Conservation (phyloP, 257 asterid genomes). For the Plantago elongata region DNA sequence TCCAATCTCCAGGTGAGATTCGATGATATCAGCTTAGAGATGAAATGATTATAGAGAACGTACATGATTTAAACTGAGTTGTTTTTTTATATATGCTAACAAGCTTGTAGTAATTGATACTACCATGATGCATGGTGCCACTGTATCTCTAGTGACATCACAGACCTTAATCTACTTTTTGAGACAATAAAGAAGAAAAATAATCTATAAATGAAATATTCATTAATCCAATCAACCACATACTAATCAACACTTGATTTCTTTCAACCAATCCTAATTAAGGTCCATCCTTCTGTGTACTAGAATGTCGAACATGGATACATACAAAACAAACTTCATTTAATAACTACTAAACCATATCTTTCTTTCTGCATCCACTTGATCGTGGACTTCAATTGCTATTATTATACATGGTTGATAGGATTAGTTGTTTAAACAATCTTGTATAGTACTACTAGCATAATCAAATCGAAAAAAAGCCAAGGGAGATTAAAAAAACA, state of each 20-base stretch:
- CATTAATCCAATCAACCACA: conserved; percentile 13
- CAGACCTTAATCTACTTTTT: too few species aligned
- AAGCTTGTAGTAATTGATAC: too few species aligned
- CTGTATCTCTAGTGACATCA: too few species aligned
- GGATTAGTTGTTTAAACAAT: conserved; percentile 12
- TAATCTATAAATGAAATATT: neutral
- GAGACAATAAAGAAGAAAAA: too few species aligned
- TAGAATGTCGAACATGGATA: neutral
- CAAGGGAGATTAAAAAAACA: neutral
- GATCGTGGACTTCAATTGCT: neutral
- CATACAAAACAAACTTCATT: conserved; percentile 13
- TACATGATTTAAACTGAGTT: too few species aligned
- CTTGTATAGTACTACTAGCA: conserved; percentile 13
- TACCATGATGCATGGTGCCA: too few species aligned
- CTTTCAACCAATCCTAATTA: neutral
- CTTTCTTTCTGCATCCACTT: conserved; percentile 5
- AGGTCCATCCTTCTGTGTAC: too few species aligned
- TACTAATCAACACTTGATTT: conserved; percentile 18
- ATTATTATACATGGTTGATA: conserved; percentile 11
- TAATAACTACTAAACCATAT: neutral
- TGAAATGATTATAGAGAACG: too few species aligned
- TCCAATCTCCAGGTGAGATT: too few species aligned
- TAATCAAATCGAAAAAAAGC: neutral
- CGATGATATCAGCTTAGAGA: too few species aligned
- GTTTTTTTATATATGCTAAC: too few species aligned